These are phyloP conservation scores for Lipomyces lipofer DNA, from an alignment of 805 yeast genomes.

Conservation along the genomic window DNA sequence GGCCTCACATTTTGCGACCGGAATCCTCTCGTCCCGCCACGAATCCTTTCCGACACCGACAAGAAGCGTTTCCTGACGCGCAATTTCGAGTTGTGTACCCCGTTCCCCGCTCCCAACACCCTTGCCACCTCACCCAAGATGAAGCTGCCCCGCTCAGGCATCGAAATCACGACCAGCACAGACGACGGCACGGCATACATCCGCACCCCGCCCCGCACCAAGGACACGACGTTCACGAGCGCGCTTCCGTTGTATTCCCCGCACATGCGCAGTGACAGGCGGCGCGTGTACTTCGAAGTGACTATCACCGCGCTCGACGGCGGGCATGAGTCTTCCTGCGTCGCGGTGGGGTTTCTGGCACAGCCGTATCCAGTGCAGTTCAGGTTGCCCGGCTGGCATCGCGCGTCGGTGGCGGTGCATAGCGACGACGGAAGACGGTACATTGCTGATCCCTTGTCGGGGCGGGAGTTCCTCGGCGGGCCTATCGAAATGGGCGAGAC, in stretches of 20 bases:
- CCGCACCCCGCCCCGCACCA: conserved; percentile 7
- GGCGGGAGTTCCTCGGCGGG: conserved; percentile 27
- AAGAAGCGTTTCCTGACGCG: background rate
- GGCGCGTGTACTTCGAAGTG: conserved; percentile 32
- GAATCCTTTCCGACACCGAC: background rate
- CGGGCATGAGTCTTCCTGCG: conserved; percentile 29
- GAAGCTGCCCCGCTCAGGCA: background rate
- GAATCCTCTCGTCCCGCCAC: background rate
- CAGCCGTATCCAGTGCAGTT: conserved; percentile 35
- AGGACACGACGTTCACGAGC: conserved; percentile 17
- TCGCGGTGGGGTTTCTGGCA: conserved; percentile 35
- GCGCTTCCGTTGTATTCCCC: conserved; percentile 14
- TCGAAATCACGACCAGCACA: background rate
- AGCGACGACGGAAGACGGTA: conserved; percentile 37
- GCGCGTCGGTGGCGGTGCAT: conserved; percentile 37
- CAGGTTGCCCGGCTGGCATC: conserved; percentile 38
- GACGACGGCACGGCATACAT: conserved; percentile 2
- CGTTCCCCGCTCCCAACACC: background rate
- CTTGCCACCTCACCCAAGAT: background rate
- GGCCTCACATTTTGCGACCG: background rate
- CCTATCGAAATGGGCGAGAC: conserved; percentile 32
- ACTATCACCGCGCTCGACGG: conserved; percentile 30
- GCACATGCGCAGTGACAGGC: background rate
- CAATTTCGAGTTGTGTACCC: background rate
- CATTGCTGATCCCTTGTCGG: conserved; percentile 32